These are phyloP conservation scores for Penicillium waksmanii DNA, from an alignment of 495 filamentous ascomycete genomes.

Conservation along the genomic window DNA sequence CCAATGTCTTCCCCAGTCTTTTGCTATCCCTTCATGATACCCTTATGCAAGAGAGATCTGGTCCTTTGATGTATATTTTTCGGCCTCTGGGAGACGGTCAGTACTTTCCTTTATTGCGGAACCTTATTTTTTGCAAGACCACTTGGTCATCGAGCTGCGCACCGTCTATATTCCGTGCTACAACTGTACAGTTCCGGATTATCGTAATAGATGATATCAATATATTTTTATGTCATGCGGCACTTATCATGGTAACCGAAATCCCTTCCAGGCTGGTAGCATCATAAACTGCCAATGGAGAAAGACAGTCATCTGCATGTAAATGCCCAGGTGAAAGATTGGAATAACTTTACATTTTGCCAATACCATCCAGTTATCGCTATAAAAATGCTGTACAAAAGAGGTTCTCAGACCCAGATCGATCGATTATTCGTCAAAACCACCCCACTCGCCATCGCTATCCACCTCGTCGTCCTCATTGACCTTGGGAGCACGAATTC, in stretches of 20 bases:
- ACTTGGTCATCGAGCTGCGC: not conserved
- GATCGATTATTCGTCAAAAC: constrained; percentile 61
- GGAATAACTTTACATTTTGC: constrained; percentile 8
- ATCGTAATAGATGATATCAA: constrained; percentile 19
- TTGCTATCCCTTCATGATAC: constrained; percentile 41
- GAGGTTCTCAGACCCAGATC: constrained; percentile 7
- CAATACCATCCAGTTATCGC: constrained; percentile 15
- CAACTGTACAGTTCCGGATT: constrained; percentile 16
- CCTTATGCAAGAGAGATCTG: constrained; percentile 35
- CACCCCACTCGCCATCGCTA: constrained; percentile 68
- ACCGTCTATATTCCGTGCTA: constrained; percentile 7
- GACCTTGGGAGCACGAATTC: constrained; percentile 44
- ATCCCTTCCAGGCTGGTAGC: constrained; percentile 14
- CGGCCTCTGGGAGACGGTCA: not conserved
- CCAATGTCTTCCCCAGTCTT: constrained; percentile 12
- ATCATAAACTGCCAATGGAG: no score
- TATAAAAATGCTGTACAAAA: constrained; percentile 31
- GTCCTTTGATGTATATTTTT: constrained; percentile 14
- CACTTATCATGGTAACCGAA: not conserved
- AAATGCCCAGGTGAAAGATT: not conserved
- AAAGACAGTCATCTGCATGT: not conserved
- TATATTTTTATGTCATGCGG: constrained; percentile 11
- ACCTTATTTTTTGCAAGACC: constrained; percentile 4
- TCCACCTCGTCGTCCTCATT: constrained; percentile 49
- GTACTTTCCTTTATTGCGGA: not conserved